Percentiles rank a stretch among this genome's conserved stretches.
phyloP scores from a whole-genome alignment of 805 yeast genomes.

The Saccharomycopsis malanga region DNA sequence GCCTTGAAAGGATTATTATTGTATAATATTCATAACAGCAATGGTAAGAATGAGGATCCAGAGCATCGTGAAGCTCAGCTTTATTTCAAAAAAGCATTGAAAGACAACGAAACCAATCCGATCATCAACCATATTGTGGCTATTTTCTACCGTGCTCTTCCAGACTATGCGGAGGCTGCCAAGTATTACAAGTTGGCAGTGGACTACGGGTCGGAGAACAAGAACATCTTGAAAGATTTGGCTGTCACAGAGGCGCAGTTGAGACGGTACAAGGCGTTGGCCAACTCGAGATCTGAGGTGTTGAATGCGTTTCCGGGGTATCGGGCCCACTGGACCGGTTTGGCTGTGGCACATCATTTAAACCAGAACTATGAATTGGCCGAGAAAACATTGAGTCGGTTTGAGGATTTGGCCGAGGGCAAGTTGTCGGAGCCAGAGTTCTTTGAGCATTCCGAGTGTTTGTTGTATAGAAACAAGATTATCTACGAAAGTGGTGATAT shows the following conservation, averaged over 20 bases:
- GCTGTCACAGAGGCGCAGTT: slow-evolving; percentile 72
- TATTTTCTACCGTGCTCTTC: slow-evolving; percentile 64
- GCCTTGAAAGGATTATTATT: slow-evolving; percentile 78
- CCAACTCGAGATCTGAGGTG: slow-evolving; percentile 56
- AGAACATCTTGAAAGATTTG: slow-evolving; percentile 74
- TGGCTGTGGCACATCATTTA: slow-evolving; percentile 80
- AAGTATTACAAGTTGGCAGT: slow-evolving; percentile 69
- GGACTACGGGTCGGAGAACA: slow-evolving; percentile 71
- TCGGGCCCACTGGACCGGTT: slow-evolving; percentile 84
- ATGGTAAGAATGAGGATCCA: slow-evolving; percentile 44
- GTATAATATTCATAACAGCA: slow-evolving; percentile 33
- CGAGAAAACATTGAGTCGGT: slow-evolving; percentile 61
- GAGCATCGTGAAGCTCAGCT: slow-evolving; percentile 9
- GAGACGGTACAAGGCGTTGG: slow-evolving; percentile 61
- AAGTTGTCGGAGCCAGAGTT: slow-evolving; percentile 59
- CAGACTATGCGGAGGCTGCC: slow-evolving; percentile 68
- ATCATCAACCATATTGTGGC: slow-evolving; percentile 83
- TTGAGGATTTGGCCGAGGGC: slow-evolving; percentile 68
- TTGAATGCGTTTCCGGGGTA: slow-evolving; percentile 72
- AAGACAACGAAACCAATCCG: slow-evolving; percentile 53
- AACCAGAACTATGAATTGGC: slow-evolving; percentile 62
- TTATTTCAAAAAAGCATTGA: slow-evolving; percentile 61
- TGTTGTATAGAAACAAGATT: slow-evolving; percentile 62
- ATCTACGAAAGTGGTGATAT: slow-evolving; percentile 58
- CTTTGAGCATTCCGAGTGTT: slow-evolving; percentile 76